phyloP scores from a whole-genome alignment of 2,329 filamentous ascomycete species.

The Diaporthe vexans region DNA sequence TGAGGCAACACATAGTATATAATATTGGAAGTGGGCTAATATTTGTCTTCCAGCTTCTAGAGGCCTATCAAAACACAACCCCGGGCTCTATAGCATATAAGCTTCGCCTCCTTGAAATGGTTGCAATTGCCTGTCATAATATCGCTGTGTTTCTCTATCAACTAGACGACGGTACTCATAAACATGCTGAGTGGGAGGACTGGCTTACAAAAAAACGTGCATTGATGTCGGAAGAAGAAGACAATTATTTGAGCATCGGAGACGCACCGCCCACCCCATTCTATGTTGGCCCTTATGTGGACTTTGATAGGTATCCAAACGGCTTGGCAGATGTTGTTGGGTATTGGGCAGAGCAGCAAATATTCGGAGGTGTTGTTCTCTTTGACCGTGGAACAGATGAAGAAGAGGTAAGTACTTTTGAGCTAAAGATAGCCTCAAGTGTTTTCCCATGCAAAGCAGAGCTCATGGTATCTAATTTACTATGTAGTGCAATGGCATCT shows the following conservation, averaged over 20 bases:
- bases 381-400: slow-evolving; percentile 40
- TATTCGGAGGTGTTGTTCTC: slow-evolving; percentile 48
- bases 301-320: slow-evolving; percentile 49
- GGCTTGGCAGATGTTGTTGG: slow-evolving; percentile 49
- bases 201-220: slow-evolving; percentile 1
- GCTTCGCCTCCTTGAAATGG: slow-evolving; percentile 50
- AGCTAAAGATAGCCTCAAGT: slow-evolving; percentile 17
- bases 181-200: slow-evolving; percentile 43
- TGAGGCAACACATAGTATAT: not conserved
- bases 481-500: slow-evolving; percentile 25
- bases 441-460: not conserved
- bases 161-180: slow-evolving; percentile 44
- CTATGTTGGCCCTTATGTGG: slow-evolving; percentile 46
- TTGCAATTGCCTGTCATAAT: slow-evolving; percentile 49
- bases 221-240: slow-evolving; percentile 45
- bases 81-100: slow-evolving; percentile 47
- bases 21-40: slow-evolving; percentile 5
- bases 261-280: slow-evolving; percentile 47
- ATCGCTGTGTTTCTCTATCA: slow-evolving; percentile 48
- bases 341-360: slow-evolving; percentile 49
- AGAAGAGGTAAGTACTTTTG: slow-evolving; percentile 23
- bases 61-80: slow-evolving; percentile 45
- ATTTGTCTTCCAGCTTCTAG: slow-evolving; percentile 44
- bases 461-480: not conserved
- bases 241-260: slow-evolving; percentile 26